phyloP scores from a whole-genome alignment of 495 filamentous ascomycete species.

The Apiosordaria backusii region DNA sequence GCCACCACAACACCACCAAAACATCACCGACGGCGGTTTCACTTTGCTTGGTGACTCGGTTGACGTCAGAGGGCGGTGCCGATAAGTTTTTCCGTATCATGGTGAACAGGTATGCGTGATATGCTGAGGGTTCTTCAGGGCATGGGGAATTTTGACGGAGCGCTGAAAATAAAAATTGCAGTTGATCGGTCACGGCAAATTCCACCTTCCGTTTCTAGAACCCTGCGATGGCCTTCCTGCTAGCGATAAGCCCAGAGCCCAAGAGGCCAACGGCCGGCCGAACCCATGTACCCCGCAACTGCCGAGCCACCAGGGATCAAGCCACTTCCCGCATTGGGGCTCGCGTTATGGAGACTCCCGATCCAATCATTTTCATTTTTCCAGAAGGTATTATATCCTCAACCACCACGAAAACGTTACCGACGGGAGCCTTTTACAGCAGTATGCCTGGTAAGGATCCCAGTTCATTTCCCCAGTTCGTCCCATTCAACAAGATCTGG shows the following conservation, averaged over 20 bases:
- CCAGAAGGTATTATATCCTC: not conserved
- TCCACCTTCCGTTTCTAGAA: constrained; percentile 16
- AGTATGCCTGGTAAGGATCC: not conserved
- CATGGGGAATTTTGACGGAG: not conserved
- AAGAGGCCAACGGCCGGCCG: not conserved
- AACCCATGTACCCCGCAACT: constrained; percentile 18
- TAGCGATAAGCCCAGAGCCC: not conserved
- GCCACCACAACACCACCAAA: not conserved
- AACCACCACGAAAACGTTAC: not conserved
- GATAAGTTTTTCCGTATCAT: not conserved
- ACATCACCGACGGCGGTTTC: too few species aligned
- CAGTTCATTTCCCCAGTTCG: not conserved
- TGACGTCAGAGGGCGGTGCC: too few species aligned
- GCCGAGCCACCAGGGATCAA: constrained; percentile 1
- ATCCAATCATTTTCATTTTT: not conserved
- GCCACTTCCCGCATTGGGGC: not conserved
- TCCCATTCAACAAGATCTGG: not conserved
- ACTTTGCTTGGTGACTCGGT: too few species aligned
- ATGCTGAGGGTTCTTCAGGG: not conserved
- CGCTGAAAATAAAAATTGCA: not conserved
- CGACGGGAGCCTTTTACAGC: not conserved
- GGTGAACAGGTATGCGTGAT: too few species aligned
- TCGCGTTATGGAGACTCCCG: constrained; percentile 3
- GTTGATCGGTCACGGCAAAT: constrained; percentile 3
- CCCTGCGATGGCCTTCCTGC: not conserved